These are phyloP conservation scores for Asclepias syriaca DNA, from an alignment of 257 asterid genomes.

Conservation along the genomic window DNA sequence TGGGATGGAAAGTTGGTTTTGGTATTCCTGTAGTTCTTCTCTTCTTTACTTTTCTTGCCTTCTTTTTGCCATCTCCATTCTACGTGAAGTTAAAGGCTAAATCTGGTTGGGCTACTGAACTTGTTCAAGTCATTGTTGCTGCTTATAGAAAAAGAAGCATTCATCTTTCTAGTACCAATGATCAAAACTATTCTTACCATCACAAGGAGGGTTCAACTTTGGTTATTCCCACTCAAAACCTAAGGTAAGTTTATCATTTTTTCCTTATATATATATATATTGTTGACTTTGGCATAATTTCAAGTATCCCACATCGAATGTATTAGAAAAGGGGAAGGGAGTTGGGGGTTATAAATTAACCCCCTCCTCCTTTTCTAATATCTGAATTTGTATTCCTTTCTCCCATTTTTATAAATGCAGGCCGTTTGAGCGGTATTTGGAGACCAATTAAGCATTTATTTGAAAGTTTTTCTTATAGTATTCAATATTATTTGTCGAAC, in stretches of 20 bases:
- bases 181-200: conserved; percentile 23
- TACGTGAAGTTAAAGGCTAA: conserved; percentile 44
- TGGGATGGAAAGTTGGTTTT: conserved; percentile 71
- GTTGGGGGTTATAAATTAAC: too few species aligned
- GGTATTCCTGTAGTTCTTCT: conserved; percentile 52
- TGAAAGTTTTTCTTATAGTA: too few species aligned
- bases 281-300: too few species aligned
- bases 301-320: too few species aligned
- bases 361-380: too few species aligned
- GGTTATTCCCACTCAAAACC: conserved; percentile 37
- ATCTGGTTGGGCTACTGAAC: conserved; percentile 36
- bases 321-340: too few species aligned
- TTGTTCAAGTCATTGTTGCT: conserved; percentile 50
- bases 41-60: conserved; percentile 29
- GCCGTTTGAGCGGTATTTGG: too few species aligned
- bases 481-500: too few species aligned
- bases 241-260: conserved; percentile 29
- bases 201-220: conserved; percentile 30
- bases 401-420: too few species aligned
- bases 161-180: conserved; percentile 12
- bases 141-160: conserved; percentile 45
- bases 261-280: too few species aligned
- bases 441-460: too few species aligned
- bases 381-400: too few species aligned
- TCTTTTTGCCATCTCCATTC: conserved; percentile 39